phyloP scores from a whole-genome alignment of 257 asterid genomes.

The Galeopsis tetrahit region DNA sequence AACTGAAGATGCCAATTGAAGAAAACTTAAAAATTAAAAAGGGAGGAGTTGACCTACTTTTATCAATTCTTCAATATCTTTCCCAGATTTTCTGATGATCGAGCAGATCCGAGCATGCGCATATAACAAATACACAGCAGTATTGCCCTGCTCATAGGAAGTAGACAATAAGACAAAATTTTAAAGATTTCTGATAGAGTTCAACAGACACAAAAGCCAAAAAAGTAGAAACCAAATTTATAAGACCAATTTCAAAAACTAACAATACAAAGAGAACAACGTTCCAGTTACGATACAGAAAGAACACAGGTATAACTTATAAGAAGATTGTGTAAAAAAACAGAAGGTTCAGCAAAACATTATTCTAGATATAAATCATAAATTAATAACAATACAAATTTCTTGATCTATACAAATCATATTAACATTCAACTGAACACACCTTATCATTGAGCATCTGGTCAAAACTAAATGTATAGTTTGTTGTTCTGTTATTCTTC shows the following conservation, averaged over 20 bases:
- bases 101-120: conserved; percentile 99
- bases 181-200: conserved; percentile 13
- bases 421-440: conserved; percentile 18
- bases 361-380: neutral
- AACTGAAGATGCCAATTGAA: no score
- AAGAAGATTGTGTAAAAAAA: neutral
- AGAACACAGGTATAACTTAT: neutral
- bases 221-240: neutral
- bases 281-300: neutral
- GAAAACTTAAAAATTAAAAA: neutral
- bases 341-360: conserved; percentile 17
- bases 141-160: conserved; percentile 79
- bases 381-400: neutral
- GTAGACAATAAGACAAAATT: conserved; percentile 19
- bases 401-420: conserved; percentile 1
- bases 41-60: conserved; percentile 48
- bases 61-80: conserved; percentile 76
- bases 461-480: conserved; percentile 84
- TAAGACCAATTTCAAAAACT: conserved; percentile 11
- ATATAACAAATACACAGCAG: conserved; percentile 92
- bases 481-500: conserved; percentile 87
- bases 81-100: conserved; percentile 86
- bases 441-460: conserved; percentile 99
- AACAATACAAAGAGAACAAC: neutral
- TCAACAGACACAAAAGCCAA: conserved; percentile 23